Conservation (phyloP, 139 green algal species). For the Pleodorina starrii region DNA sequence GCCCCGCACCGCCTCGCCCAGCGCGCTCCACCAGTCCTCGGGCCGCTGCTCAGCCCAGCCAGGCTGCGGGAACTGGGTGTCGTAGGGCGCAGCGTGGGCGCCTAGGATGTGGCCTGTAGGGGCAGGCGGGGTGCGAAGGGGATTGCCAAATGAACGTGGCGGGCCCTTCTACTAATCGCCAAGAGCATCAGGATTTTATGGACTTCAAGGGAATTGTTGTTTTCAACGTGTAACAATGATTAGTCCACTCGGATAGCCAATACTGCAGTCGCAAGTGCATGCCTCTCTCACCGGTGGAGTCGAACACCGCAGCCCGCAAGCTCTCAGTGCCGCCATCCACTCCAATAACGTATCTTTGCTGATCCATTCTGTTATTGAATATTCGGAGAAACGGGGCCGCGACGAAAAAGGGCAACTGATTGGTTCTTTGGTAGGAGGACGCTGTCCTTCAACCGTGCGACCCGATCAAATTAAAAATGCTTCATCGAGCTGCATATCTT, state of each 20-base stretch:
- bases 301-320: conserved; percentile 77
- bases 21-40: conserved; percentile 77
- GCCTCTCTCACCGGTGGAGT: conserved; percentile 61
- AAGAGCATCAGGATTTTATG: too few species aligned
- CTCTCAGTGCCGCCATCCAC: conserved; percentile 87
- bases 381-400: too few species aligned
- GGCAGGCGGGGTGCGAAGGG: not conserved
- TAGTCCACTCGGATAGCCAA: too few species aligned
- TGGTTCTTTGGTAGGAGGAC: too few species aligned
- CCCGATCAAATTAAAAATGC: too few species aligned
- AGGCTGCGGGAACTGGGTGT: conserved; percentile 55
- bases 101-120: conserved; percentile 60
- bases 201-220: not conserved
- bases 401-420: too few species aligned
- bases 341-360: conserved; percentile 71
- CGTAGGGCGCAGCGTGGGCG: conserved; percentile 41
- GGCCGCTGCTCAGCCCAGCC: conserved; percentile 85
- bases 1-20: conserved; percentile 69
- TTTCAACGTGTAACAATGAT: too few species aligned
- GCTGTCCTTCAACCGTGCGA: too few species aligned
- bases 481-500: too few species aligned
- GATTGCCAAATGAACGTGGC: too few species aligned
- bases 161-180: too few species aligned
- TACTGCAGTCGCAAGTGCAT: too few species aligned
- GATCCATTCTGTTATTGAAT: not conserved